Conservation (phyloP, 1,284 basidiomycete species). For the Amylostereum areolatum region DNA sequence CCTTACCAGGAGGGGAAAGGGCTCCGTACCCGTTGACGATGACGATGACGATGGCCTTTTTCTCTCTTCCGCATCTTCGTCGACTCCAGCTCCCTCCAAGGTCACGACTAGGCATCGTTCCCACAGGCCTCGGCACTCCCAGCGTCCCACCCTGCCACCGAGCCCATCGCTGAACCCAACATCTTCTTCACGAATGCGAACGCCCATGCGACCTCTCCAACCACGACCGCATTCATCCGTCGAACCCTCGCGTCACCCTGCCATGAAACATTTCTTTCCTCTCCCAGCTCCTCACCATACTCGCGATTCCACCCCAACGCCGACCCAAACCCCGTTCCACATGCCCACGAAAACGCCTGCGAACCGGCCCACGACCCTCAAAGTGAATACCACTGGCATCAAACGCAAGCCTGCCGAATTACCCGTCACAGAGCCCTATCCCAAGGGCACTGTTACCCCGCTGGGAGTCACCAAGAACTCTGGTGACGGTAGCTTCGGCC, state of each 20-base stretch:
- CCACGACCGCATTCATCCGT: conserved; percentile 18
- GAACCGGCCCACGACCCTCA: conserved; percentile 10
- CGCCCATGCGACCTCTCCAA: conserved; percentile 11
- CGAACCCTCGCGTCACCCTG: not conserved
- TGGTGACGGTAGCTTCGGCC: conserved; percentile 14
- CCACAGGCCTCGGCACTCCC: not conserved
- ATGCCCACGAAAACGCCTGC: conserved; percentile 18
- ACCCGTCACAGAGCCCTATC: conserved; percentile 35
- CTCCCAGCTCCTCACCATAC: conserved; percentile 24
- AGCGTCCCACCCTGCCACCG: conserved; percentile 4
- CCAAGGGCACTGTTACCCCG: conserved; percentile 26
- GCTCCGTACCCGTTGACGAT: conserved; percentile 30
- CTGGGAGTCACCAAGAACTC: conserved; percentile 23
- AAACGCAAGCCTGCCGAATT: conserved; percentile 66
- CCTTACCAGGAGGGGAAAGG: not conserved
- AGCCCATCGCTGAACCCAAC: conserved; percentile 17
- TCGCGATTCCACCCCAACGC: not conserved
- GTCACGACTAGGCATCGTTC: conserved; percentile 1
- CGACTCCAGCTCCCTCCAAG: conserved; percentile 10
- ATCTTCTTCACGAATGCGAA: conserved; percentile 25
- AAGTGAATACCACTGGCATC: conserved; percentile 31
- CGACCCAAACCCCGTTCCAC: not conserved
- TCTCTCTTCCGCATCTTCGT: conserved; percentile 32
- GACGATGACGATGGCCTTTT: conserved; percentile 56
- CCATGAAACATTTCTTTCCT: conserved; percentile 5